Evolutionary conservation across 1,284 basidiomycete genomes (phyloP), one percentile per base, ranked within the genome.

Genomic region (Rhodofomes roseus): DNA sequence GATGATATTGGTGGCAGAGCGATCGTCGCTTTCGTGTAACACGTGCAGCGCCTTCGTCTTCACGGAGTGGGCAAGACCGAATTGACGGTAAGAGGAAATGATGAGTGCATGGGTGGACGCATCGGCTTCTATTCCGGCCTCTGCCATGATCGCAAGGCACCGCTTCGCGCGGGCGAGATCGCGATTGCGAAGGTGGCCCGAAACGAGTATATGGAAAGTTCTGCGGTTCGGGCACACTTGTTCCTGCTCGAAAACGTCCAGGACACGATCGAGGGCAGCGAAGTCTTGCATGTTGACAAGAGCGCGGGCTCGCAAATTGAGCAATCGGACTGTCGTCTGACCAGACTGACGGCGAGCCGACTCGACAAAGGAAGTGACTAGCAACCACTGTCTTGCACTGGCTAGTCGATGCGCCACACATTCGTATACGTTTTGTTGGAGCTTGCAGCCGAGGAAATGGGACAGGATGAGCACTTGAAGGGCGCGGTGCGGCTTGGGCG

Each of bases 291-390:
- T 74, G 68, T 89, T 85, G 60, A 85, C 70, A 44, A 83, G 68
- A 1, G 86, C 85, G 40, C 81, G 81, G 20, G 80, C 74, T 53
- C 80, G 81, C 89, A 87, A 91, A 70, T 92, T 85, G 64, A 92
- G 76, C 22, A 92, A 74, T 25, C 82, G 79, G 34, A 73, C 65
- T 2, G 82, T 85, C 1, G 79, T 76, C 57, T 73, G 76, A 53
- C 80, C 79, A 11, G 78, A 75, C 20, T 82, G 79, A 40, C 72
- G 67, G 60, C 74, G 76, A 54, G 79, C 85, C 18, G 83, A 71
- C 29, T 70, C 66, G 44, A 83, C 79, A 18, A 84, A 67, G 25
- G 70, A 64, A 25, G 81, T 74, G 3, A 91, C 73, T 11, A 74
- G 67, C 41, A 70, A 62, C 89, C 89, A 91, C 36, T 77, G 68